Evolutionary conservation across 768 basidiomycete genomes (phyloP), one percentile per base, ranked within the genome.

Genomic region (Lyophyllum semitale): DNA sequence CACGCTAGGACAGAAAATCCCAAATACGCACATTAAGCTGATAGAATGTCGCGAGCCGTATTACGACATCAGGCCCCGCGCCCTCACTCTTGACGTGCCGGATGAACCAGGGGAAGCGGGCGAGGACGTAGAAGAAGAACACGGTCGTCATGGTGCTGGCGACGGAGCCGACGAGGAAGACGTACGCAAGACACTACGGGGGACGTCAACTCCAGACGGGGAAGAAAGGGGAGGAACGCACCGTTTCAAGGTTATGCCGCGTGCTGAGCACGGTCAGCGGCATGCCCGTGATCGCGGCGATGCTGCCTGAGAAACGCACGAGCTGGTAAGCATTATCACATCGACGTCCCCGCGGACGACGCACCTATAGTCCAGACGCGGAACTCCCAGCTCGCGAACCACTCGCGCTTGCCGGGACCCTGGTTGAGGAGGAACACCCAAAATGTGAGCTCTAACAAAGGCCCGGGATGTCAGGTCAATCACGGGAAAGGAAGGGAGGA

Each of bases 361-460:
- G 29, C 66, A 89, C 89, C 86, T 42, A 83, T 65, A 53, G 78
- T 84, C 91, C 91, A 93, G 17, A 82, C 65, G 41, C 78, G 78
- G 67, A 86, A 93, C 68, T 93, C 90, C 82, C 84, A 84, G 66
- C 89, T 89, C 22, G 82, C 73, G 68, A 93, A 93, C 91, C 91
- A 93, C 29, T 83, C 76, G 3, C 85, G 82, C 63, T 85, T 82
- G 41, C 76, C 71, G 0, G 87, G 87, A 3, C 87, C 87, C 71
- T 92, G 91, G 59, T 91, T 82, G 27, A 91, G 78, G 20, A 93
- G 79, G 68, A 93, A 93, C 26, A 93, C 64, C 91, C 91, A 93
- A 64, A 92, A 93, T 0, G 85, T 76, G 13, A 93, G 77, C 66
- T 91, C 90, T 91, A 66, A 23, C 20, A 17, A 15, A 53, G 20